Evolutionary conservation across 257 asterid genomes (phyloP), one percentile per base, ranked within the genome.

Genomic region (Solanum tarijense): DNA sequence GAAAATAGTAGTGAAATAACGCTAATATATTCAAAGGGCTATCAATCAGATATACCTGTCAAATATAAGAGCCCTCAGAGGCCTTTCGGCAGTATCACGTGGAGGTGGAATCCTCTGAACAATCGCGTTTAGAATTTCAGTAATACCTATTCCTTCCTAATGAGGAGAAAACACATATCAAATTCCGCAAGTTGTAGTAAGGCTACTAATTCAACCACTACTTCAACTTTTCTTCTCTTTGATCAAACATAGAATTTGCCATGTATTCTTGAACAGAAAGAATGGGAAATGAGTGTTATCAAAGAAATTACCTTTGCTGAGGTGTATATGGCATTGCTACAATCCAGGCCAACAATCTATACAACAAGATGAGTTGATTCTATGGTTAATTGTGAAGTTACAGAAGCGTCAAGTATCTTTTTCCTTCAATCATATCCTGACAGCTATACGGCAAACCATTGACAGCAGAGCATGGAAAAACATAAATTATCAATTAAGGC

Each of bases 21-120:
- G 21, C 7, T 20, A 46, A 31, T 29, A 18, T 46, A 82, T 82
- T 82, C 69, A 55, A 82, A 82, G 43, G 69, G 29, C 69, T 31
- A 52, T 82, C 86, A 31, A 31, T 48, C 86, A 82, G 85, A 91
- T 93, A 90, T 93, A 97, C 99, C 99, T 97, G 92, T 97, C 99
- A 93, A 97, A 97, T 90, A 97, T 97, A 88, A 97, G 97, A 89
- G 99, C 99, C 93, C 98, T 95, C 93, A 96, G 92, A 85, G 99
- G 99, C 89, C 89, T 91, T 87, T 90, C 93, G 88, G 94, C 94
- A 65, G 98, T 94, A 88, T 93, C 95, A 87, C 76, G 92, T 85
- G 99, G 98, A 27, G 98, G 95, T 85, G 99, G 99, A 88, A 97
- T 92, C 94, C 92, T 95, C 89, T 91, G 93, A 90, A 96, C 99